A percentile compares a stretch with the other conserved stretches of the same genome.
phyloP scores from a whole-genome alignment of 371 early-diverging fungal species.

The Batkoa obscura region DNA sequence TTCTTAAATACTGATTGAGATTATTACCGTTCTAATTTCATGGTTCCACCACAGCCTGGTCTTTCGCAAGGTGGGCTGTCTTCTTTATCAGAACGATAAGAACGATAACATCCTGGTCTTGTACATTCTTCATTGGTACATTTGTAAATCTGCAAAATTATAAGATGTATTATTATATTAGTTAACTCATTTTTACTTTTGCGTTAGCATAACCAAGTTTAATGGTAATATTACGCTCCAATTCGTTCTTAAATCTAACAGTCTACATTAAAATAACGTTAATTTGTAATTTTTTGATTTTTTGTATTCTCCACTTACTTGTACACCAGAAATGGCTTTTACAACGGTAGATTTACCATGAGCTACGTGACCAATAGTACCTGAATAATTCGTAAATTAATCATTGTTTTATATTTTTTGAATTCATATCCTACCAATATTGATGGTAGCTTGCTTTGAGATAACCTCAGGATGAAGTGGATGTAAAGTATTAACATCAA shows the following conservation, averaged over 20 bases:
- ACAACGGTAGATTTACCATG: constrained; percentile 99
- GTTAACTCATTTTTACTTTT: constrained; percentile 40
- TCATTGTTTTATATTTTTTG: too few relatives aligned
- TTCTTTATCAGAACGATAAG: constrained; percentile 68
- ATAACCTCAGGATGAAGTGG: constrained; percentile 87
- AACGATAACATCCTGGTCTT: constrained; percentile 89
- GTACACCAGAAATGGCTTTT: constrained; percentile 97
- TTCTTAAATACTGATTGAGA: constrained; percentile 1
- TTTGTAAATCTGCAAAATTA: constrained; percentile 70
- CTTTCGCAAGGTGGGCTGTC: constrained; percentile 85
- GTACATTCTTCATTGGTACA: constrained; percentile 85
- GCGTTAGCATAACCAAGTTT: constrained; percentile 99
- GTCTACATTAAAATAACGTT: constrained; percentile 31
- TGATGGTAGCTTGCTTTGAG: constrained; percentile 94
- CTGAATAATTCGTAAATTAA: constrained; percentile 14
- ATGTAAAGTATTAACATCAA: constrained; percentile 32
- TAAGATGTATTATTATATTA: neutral
- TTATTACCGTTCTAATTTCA: constrained; percentile 52
- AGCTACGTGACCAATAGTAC: constrained; percentile 99
- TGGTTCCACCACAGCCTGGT: constrained; percentile 69
- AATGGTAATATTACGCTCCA: constrained; percentile 99
- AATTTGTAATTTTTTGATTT: neutral
- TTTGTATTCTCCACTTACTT: constrained; percentile 21
- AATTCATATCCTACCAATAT: constrained; percentile 57
- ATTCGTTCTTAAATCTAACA: constrained; percentile 97